Conservation (phyloP, 2,329 filamentous ascomycete genomes). For the Epichloe coenophiala region DNA sequence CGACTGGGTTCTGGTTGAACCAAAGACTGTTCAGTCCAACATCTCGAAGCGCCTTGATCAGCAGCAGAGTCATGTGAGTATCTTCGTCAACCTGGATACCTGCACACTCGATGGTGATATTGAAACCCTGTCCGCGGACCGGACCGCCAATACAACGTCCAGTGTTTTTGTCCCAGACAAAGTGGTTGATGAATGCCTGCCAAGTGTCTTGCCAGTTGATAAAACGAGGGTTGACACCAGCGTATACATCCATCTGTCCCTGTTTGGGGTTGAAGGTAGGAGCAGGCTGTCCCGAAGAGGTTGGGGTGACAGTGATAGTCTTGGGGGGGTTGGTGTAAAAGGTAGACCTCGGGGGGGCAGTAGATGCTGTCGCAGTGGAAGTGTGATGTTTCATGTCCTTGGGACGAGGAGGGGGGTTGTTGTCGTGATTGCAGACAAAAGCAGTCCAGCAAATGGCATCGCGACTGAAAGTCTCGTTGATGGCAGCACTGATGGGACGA, state of each 20-base stretch:
- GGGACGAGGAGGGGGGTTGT: conserved; percentile 21
- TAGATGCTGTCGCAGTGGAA: conserved; percentile 19
- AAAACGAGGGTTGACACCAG: conserved; percentile 23
- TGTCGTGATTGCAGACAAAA: conserved; percentile 27
- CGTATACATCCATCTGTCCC: conserved; percentile 19
- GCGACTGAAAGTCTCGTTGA: conserved; percentile 24
- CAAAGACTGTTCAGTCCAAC: conserved; percentile 24
- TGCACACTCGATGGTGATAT: conserved; percentile 23
- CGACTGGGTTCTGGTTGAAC: conserved; percentile 26
- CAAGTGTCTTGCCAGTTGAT: conserved; percentile 26
- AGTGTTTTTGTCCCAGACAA: conserved; percentile 25
- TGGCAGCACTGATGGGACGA: conserved; percentile 23
- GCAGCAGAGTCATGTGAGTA: conserved; percentile 25
- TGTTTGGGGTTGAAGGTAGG: conserved; percentile 17
- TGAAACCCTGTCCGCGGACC: conserved; percentile 21
- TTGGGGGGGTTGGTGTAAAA: conserved; percentile 17
- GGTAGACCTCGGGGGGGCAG: conserved; percentile 22
- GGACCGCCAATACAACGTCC: conserved; percentile 21
- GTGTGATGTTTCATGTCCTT: conserved; percentile 22
- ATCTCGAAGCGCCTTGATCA: conserved; percentile 25
- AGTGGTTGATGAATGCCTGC: conserved; percentile 25
- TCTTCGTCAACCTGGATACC: conserved; percentile 25
- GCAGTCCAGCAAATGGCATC: conserved; percentile 27
- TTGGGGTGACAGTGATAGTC: conserved; percentile 10
- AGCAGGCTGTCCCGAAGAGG: conserved; percentile 14